Percentiles rank a stretch among this genome's conserved stretches.
phyloP scores from a whole-genome alignment of 805 yeast genomes.

The Hanseniaspora occidentalis region DNA sequence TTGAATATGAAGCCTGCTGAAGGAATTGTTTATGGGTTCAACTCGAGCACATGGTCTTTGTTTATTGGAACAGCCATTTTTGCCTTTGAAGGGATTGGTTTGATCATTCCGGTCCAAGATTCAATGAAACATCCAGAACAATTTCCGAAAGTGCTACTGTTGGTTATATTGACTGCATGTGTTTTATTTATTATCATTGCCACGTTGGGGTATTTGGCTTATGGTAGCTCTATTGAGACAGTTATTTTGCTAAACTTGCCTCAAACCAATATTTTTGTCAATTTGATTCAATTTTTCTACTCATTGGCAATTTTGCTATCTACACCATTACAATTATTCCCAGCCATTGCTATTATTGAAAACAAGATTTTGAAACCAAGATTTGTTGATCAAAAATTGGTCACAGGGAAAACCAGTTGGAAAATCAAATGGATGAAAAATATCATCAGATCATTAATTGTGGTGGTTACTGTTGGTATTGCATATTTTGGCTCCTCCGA shows the following conservation, averaged over 20 bases:
- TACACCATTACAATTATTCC: conserved; percentile 71
- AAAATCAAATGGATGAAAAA: conserved; percentile 58
- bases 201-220: conserved; percentile 55
- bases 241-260: conserved; percentile 66
- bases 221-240: conserved; percentile 50
- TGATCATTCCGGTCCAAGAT: conserved; percentile 71
- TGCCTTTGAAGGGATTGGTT: conserved; percentile 81
- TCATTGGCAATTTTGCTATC: conserved; percentile 65
- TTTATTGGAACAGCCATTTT: conserved; percentile 77
- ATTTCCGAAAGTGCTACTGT: conserved; percentile 50
- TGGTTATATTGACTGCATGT: conserved; percentile 54
- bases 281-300: conserved; percentile 55
- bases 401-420: conserved; percentile 44
- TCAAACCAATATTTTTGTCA: conserved; percentile 48
- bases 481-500: conserved; percentile 60
- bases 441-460: conserved; percentile 40
- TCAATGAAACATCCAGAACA: conserved; percentile 68
- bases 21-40: conserved; percentile 39
- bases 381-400: conserved; percentile 14
- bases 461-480: conserved; percentile 38
- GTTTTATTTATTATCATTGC: conserved; percentile 52
- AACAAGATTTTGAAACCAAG: conserved; percentile 36
- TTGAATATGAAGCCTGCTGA: conserved; percentile 33
- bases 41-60: conserved; percentile 47
- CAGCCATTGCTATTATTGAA: conserved; percentile 65